phyloP scores from a whole-genome alignment of 306 rosid species.

The Quercus rubra region DNA sequence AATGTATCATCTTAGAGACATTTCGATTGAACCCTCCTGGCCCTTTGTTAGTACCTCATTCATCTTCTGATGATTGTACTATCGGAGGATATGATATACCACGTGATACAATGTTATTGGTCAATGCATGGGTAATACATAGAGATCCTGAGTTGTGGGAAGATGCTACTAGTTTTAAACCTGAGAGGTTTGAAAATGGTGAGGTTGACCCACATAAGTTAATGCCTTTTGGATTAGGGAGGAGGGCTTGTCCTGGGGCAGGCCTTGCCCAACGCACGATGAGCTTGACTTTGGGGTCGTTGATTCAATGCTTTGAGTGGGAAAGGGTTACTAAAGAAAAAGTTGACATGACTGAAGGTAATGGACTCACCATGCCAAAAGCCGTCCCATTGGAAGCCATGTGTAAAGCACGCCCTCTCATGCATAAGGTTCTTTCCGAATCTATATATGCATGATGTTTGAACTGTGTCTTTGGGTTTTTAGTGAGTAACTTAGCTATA shows the following conservation, averaged over 20 bases:
- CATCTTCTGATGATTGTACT: background rate
- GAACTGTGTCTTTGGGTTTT: too few relatives aligned
- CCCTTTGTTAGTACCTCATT: background rate
- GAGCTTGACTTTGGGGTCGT: constrained; percentile 23
- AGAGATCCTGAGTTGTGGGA: constrained; percentile 37
- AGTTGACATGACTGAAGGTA: too few relatives aligned
- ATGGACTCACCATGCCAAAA: too few relatives aligned
- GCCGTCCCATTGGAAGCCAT: too few relatives aligned
- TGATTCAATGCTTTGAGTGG: constrained; percentile 19
- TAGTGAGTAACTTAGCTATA: too few relatives aligned
- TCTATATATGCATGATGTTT: background rate
- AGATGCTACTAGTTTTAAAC: constrained; percentile 23
- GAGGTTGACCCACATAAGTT: background rate
- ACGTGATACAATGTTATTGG: constrained; percentile 2
- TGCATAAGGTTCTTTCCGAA: background rate
- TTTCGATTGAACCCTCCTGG: constrained; percentile 6
- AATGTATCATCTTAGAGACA: constrained; percentile 32
- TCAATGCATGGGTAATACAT: constrained; percentile 42
- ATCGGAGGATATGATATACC: background rate
- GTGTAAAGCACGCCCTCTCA: constrained; percentile 27
- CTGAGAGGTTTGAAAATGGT: constrained; percentile 16
- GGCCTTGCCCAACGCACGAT: background rate
- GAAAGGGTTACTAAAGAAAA: too few relatives aligned
- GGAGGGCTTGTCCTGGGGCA: background rate
- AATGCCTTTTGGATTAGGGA: constrained; percentile 27